Base-by-base conservation (phyloP, 352 stramenopile genomes). In the Pythium graminicola region DNA sequence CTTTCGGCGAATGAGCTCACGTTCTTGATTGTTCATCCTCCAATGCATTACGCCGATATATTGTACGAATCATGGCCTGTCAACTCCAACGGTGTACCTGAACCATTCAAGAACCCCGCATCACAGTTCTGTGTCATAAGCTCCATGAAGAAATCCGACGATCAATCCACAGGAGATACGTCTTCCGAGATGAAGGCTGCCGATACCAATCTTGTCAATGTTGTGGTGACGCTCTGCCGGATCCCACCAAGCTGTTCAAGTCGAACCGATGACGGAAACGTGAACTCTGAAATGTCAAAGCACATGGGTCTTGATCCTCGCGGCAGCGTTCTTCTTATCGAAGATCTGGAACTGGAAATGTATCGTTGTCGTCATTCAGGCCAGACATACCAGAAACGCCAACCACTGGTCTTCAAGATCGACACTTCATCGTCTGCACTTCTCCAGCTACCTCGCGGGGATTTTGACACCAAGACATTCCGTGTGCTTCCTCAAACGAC, bases 21-120 rank as follows among this genome's bases (percentile, higher is more conserved):
- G 14, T 70, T 87, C 16, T 33, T 87, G 31, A 27, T 85, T 8
- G 26, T 78, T 14, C 72, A 87, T 36, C 69, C 72, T 17, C 57
- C 72, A 9, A 50, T 49, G 13, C 64, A 26, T 20, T 49, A 60
- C 26, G 40, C 36, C 0, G 64, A 72, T 26, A 16, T 70, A 1
- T 24, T 65, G n/a, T 7, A 57, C 6, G 50, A 67, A 13, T 46
- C 62, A 1, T 79, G 69, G 61, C 57, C 57, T 17, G 49, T 58
- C 2, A 33, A 54, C 16, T 38, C 36, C 7, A 35, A 66, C 9
- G 66, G 68, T 16, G 31, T 43, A 41, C 8, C 7, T 6, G 50
- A 41, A 2, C 70, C 65, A 11, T 85, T 81, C 55, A 39, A 65
- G 23, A 79, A 75, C 23, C 59, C 73, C 2, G 45, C 52, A 6